Evolutionary conservation across 192 early-diverging fungal genomes (phyloP).

Genomic region (Gorgonomyces haynaldii): DNA sequence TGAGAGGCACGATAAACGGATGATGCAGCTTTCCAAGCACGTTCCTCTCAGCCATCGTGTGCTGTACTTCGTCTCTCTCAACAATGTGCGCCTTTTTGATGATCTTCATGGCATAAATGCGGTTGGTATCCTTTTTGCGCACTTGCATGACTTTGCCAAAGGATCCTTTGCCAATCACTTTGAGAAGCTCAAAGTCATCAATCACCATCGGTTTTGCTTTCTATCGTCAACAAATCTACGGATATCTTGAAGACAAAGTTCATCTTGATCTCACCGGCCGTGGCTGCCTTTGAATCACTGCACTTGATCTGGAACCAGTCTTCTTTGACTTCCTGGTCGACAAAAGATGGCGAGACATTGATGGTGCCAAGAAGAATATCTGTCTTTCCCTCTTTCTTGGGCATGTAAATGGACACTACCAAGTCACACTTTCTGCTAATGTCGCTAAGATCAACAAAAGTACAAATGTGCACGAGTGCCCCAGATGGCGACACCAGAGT

Average conservation of each 20-base stretch:
- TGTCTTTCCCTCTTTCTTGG: neutral
- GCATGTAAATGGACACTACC: neutral
- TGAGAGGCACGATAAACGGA: conserved; percentile 47
- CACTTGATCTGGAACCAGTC: no score
- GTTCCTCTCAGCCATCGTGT: conserved; percentile 86
- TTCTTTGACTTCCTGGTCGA: neutral
- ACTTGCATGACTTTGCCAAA: conserved; percentile 76
- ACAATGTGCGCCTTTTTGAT: conserved; percentile 89
- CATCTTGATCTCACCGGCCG: conserved; percentile 8
- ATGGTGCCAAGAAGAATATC: neutral
- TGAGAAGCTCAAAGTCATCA: conserved; percentile 87
- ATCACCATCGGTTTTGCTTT: conserved; percentile 61
- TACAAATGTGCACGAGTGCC: conserved; percentile 23
- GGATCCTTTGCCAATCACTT: conserved; percentile 92
- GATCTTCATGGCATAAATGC: conserved; percentile 98
- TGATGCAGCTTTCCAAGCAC: conserved; percentile 80
- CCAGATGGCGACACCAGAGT: conserved; percentile 16
- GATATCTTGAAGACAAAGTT: conserved; percentile 6
- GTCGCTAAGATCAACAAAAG: neutral
- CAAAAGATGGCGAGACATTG: neutral
- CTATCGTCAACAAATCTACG: conserved; percentile 18
- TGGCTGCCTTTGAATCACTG: neutral
- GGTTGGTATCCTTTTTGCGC: conserved; percentile 53
- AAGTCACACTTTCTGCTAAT: neutral
- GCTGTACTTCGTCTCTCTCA: conserved; percentile 80